Evolutionary conservation across 257 asterid genomes (phyloP).

Genomic region (Craterostigma plantagineum): DNA sequence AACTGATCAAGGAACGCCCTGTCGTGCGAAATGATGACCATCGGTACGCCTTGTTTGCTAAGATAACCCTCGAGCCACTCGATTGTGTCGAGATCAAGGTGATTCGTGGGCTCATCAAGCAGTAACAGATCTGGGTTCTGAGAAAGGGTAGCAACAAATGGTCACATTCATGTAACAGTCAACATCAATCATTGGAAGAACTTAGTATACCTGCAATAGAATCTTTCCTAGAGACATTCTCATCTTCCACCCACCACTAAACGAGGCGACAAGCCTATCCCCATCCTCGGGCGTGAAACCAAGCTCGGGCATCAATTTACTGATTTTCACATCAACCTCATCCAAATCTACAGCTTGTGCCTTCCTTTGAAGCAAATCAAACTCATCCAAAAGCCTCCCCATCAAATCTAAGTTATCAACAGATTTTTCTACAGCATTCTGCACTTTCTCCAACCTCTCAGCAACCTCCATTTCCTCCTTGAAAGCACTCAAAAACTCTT

Average conservation of each 20-base stretch:
- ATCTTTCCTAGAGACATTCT: slow-evolving; percentile 99
- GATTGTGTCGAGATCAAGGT: slow-evolving; percentile 91
- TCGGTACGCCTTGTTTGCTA: slow-evolving; percentile 82
- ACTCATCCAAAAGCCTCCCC: slow-evolving; percentile 98
- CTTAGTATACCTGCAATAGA: slow-evolving; percentile 58
- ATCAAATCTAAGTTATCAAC: slow-evolving; percentile 84
- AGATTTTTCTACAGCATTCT: slow-evolving; percentile 78
- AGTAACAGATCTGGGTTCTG: slow-evolving; percentile 87
- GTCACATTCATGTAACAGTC: background rate
- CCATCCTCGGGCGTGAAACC: slow-evolving; percentile 78
- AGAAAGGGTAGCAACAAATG: slow-evolving; percentile 4
- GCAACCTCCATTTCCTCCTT: slow-evolving; percentile 98
- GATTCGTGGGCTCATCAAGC: slow-evolving; percentile 97
- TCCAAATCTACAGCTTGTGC: slow-evolving; percentile 96
- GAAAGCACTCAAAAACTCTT: slow-evolving; percentile 83
- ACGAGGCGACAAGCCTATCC: slow-evolving; percentile 91
- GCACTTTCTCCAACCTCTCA: slow-evolving; percentile 86
- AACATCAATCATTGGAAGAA: background rate
- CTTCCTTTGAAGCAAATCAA: slow-evolving; percentile 85
- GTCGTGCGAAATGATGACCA: slow-evolving; percentile 98
- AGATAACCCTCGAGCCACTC: slow-evolving; percentile 99
- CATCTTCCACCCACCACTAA: slow-evolving; percentile 99
- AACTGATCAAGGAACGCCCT: slow-evolving; percentile 94
- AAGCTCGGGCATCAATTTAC: slow-evolving; percentile 83
- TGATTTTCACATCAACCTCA: slow-evolving; percentile 74